Percentiles rank a stretch among this genome's conserved stretches.
Evolutionary conservation across 2,329 filamentous ascomycete species (phyloP).

Genomic region (Fonsecaea pedrosoi): DNA sequence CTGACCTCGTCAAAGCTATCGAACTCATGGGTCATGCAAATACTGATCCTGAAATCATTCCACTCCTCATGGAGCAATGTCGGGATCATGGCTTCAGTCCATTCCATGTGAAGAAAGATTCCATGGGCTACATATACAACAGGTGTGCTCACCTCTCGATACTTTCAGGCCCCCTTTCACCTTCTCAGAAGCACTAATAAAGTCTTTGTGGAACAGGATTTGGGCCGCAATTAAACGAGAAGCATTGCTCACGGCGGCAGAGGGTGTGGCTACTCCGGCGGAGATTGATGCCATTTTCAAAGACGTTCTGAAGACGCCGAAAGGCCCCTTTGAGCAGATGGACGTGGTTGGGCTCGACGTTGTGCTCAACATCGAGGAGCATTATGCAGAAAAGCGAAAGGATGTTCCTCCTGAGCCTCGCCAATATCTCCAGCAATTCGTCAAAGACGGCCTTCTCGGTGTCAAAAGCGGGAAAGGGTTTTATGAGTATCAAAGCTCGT

Average conservation of each 20-base stretch:
- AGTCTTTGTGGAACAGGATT: constrained; percentile 38
- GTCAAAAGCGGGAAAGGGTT: constrained; percentile 46
- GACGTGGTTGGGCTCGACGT: constrained; percentile 52
- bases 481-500: constrained; percentile 42
- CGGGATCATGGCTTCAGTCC: constrained; percentile 47
- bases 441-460: constrained; percentile 45
- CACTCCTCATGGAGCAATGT: constrained; percentile 43
- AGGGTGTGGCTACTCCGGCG: constrained; percentile 46
- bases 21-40: constrained; percentile 50
- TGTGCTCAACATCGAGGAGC: constrained; percentile 50
- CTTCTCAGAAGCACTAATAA: constrained; percentile 6
- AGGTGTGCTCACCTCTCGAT: constrained; percentile 38
- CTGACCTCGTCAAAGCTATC: constrained; percentile 39
- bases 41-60: constrained; percentile 44
- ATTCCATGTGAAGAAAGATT: constrained; percentile 47
- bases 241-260: constrained; percentile 45
- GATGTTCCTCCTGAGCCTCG: constrained; percentile 45
- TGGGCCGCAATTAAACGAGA: constrained; percentile 55
- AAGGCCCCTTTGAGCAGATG: constrained; percentile 51
- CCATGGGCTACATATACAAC: constrained; percentile 52
- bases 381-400: constrained; percentile 46
- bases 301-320: constrained; percentile 46
- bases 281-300: constrained; percentile 51
- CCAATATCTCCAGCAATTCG: constrained; percentile 44
- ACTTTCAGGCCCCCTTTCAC: not conserved